Conservation (phyloP, 1,284 basidiomycete genomes). For the Cerrena zonata region DNA sequence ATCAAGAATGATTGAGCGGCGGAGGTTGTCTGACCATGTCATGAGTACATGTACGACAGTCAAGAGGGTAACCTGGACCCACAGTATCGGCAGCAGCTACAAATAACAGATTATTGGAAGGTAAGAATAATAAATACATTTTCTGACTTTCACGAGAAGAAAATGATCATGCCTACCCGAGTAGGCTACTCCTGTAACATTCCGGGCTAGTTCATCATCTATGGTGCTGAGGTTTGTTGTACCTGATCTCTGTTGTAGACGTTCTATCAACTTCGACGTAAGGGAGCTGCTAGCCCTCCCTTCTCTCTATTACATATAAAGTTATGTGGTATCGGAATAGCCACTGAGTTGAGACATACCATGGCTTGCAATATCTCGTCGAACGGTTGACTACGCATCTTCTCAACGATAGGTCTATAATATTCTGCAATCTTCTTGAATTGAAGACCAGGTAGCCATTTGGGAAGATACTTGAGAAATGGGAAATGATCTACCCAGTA, state of each 20-base stretch:
- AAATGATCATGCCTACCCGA: background rate
- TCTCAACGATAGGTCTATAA: slow-evolving; percentile 8
- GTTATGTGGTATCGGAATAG: background rate
- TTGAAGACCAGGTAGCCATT: slow-evolving; percentile 15
- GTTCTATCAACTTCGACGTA: slow-evolving; percentile 8
- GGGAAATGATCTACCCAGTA: slow-evolving; percentile 17
- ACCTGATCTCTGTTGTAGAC: background rate
- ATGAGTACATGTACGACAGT: background rate
- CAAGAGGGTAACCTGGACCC: background rate
- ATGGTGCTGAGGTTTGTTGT: background rate
- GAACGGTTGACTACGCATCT: slow-evolving; percentile 8
- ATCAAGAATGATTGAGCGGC: slow-evolving; percentile 1
- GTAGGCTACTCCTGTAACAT: slow-evolving; percentile 4
- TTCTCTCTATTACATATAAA: slow-evolving; percentile 3
- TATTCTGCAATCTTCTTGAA: slow-evolving; percentile 11
- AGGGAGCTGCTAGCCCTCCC: slow-evolving; percentile 10
- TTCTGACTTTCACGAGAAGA: too few relatives aligned
- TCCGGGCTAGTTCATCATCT: slow-evolving; percentile 1
- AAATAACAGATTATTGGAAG: too few relatives aligned
- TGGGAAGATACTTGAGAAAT: slow-evolving; percentile 11
- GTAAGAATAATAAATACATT: too few relatives aligned
- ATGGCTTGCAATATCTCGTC: slow-evolving; percentile 4
- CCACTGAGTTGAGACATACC: slow-evolving; percentile 8
- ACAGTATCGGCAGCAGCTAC: background rate
- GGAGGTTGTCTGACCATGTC: slow-evolving; percentile 2